phyloP scores from a whole-genome alignment of 768 basidiomycete genomes.

The Auricularia sp. region DNA sequence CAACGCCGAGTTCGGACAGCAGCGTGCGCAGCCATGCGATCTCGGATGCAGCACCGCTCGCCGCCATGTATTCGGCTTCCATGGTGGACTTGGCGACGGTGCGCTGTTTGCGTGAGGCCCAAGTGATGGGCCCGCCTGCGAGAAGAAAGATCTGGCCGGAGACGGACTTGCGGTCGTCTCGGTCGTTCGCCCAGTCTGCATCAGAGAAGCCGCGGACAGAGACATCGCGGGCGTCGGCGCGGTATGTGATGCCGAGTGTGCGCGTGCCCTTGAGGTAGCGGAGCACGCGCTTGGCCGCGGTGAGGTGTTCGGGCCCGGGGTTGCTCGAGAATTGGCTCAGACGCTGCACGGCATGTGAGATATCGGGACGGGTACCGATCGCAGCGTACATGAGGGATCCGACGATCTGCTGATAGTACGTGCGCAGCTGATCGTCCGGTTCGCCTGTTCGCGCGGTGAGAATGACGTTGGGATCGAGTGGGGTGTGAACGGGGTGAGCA shows the following conservation, averaged over 20 bases:
- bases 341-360: slow-evolving; percentile 5
- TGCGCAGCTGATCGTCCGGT: neutral
- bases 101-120: slow-evolving; percentile 1
- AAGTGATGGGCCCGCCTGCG: slow-evolving; percentile 10
- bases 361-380: slow-evolving; percentile 7
- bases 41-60: slow-evolving; percentile 8
- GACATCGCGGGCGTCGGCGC: neutral
- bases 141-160: slow-evolving; percentile 14
- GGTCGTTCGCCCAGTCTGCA: slow-evolving; percentile 21
- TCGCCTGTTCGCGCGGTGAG: neutral
- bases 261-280: slow-evolving; percentile 4
- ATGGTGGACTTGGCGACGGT: slow-evolving; percentile 6
- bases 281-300: slow-evolving; percentile 4
- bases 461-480: neutral
- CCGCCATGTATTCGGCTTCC: slow-evolving; percentile 15
- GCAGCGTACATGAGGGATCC: slow-evolving; percentile 13
- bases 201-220: slow-evolving; percentile 11
- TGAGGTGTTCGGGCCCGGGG: neutral
- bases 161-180: slow-evolving; percentile 12
- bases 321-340: slow-evolving; percentile 6
- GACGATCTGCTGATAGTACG: slow-evolving; percentile 2
- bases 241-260: neutral
- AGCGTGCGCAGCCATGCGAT: slow-evolving; percentile 9
- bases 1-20: slow-evolving; percentile 12
- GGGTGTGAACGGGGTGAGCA: neutral